phyloP scores from a whole-genome alignment of 2,329 filamentous ascomycete species.

The Didymella glomerata region DNA sequence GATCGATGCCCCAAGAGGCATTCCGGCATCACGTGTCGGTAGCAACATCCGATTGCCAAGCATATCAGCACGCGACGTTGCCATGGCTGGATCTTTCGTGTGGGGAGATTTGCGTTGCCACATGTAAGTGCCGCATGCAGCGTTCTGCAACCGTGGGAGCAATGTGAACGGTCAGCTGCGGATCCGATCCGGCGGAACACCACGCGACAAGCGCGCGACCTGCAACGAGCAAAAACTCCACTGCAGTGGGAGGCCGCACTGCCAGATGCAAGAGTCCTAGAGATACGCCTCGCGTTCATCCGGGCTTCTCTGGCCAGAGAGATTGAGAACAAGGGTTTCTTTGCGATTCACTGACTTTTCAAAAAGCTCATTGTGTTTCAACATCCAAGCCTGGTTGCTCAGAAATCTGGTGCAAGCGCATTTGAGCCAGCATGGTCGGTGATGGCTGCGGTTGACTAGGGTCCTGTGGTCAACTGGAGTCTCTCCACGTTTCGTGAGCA shows the following conservation, averaged over 20 bases:
- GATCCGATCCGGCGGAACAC: constrained; percentile 2
- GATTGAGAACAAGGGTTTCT: too few species aligned
- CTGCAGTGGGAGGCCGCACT: background rate
- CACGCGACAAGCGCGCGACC: constrained; percentile 7
- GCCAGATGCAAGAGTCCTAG: background rate
- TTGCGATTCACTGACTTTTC: background rate
- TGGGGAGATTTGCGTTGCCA: constrained; percentile 5
- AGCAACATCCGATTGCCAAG: constrained; percentile 17
- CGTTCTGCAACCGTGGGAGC: background rate
- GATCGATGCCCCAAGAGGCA: constrained; percentile 16
- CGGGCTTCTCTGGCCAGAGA: background rate
- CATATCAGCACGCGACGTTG: constrained; percentile 6
- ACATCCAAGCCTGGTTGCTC: background rate
- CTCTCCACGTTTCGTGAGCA: too few species aligned
- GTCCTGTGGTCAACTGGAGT: too few species aligned
- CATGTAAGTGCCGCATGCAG: constrained; percentile 2
- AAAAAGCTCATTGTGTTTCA: background rate
- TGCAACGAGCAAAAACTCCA: background rate
- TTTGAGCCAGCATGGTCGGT: background rate
- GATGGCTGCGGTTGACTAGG: too few species aligned
- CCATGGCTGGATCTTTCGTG: background rate
- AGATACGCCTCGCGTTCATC: background rate
- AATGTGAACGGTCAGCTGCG: background rate
- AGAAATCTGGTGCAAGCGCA: background rate
- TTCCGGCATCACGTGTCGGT: constrained; percentile 19